These are phyloP conservation scores for Bassia scoparia DNA, from an alignment of 148 eudicot genomes.

Conservation along the genomic window DNA sequence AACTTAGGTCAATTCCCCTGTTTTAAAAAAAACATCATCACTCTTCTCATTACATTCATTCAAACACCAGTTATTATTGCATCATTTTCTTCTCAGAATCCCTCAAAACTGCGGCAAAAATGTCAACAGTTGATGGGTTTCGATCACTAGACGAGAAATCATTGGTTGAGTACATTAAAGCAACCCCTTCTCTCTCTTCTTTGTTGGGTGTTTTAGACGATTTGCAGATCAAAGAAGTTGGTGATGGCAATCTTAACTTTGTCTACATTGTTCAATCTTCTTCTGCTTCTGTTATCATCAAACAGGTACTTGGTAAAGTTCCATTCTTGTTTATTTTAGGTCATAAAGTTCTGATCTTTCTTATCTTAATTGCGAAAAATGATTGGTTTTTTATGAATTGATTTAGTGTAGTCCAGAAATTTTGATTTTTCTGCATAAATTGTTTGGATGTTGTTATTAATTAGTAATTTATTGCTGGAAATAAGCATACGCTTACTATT, in stretches of 20 bases:
- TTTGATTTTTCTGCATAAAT: too few relatives aligned
- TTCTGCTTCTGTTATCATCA: slow-evolving; percentile 62
- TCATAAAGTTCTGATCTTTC: neutral
- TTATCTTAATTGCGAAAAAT: neutral
- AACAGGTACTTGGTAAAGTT: slow-evolving; percentile 54
- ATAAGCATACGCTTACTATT: too few relatives aligned
- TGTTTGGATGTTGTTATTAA: too few relatives aligned
- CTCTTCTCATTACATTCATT: too few relatives aligned
- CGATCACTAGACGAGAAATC: slow-evolving; percentile 63
- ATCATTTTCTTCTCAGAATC: too few relatives aligned
- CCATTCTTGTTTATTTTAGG: neutral
- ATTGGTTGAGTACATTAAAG: slow-evolving; percentile 64
- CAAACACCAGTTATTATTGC: too few relatives aligned
- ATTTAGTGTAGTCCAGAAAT: too few relatives aligned
- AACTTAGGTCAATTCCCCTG: too few relatives aligned
- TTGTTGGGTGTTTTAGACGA: slow-evolving; percentile 47
- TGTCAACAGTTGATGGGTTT: slow-evolving; percentile 43
- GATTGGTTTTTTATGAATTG: too few relatives aligned
- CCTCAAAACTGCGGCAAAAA: too few relatives aligned
- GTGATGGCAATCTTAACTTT: slow-evolving; percentile 95
- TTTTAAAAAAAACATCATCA: too few relatives aligned
- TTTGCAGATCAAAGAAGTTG: slow-evolving; percentile 71
- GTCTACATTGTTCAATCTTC: slow-evolving; percentile 60
- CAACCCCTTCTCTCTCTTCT: slow-evolving; percentile 58
- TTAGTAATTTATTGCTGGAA: too few relatives aligned